phyloP scores from a whole-genome alignment of 116 monocot species.

The Phalaenopsis hybrid region DNA sequence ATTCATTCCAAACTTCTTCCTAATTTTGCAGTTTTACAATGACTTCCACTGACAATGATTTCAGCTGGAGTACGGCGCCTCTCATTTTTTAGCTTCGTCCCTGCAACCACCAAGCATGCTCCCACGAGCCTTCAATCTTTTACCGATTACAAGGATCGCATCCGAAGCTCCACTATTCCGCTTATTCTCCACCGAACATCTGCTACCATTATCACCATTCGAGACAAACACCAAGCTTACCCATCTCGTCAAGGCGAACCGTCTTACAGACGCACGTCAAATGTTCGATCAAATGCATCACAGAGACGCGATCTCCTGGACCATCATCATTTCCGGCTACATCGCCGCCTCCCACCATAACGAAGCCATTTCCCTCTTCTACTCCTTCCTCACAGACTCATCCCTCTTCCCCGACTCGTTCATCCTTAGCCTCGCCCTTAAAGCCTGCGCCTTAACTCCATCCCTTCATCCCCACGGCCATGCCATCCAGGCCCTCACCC shows the following conservation, averaged over 20 bases:
- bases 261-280: conserved; percentile 33
- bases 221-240: conserved; percentile 37
- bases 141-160: not conserved
- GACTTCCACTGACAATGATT: not conserved
- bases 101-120: not conserved
- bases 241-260: conserved; percentile 25
- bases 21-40: not conserved
- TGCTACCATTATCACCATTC: conserved; percentile 5
- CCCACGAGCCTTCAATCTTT: not conserved
- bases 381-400: conserved; percentile 17
- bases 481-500: conserved; percentile 42
- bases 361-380: conserved; percentile 35
- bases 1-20: too few species aligned
- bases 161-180: not conserved
- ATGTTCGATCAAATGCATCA: conserved; percentile 53
- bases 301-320: conserved; percentile 55
- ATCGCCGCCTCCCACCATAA: conserved; percentile 23
- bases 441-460: conserved; percentile 38
- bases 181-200: not conserved
- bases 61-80: not conserved
- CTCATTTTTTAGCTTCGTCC: not conserved
- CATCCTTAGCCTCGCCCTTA: conserved; percentile 63
- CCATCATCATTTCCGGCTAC: conserved; percentile 65
- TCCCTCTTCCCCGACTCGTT: conserved; percentile 40
- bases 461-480: conserved; percentile 17